Conservation (phyloP, 1,284 basidiomycete genomes). For the Ceratorhiza oryzae-sativae region DNA sequence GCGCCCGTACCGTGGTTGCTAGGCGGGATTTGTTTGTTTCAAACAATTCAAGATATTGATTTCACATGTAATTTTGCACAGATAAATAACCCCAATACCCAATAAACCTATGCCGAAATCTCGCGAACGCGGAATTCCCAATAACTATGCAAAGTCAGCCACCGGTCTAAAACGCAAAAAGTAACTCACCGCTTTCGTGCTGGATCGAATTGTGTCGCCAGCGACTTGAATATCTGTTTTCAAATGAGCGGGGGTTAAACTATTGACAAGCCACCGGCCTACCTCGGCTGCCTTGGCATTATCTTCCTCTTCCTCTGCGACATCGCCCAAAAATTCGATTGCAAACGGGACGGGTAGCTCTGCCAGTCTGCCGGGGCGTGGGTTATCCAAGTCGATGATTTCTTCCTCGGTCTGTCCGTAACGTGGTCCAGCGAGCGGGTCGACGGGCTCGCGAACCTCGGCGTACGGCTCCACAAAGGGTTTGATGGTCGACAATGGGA, state of each 20-base stretch:
- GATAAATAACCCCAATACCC: neutral
- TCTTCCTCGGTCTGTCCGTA: slow-evolving; percentile 40
- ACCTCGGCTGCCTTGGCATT: slow-evolving; percentile 57
- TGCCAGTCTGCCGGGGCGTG: slow-evolving; percentile 68
- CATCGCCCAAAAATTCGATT: slow-evolving; percentile 86
- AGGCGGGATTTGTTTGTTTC: slow-evolving; percentile 26
- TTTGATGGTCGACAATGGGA: slow-evolving; percentile 63
- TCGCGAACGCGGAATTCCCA: slow-evolving; percentile 50
- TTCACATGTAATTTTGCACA: neutral
- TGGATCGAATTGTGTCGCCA: slow-evolving; percentile 74
- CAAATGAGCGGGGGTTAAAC: slow-evolving; percentile 38
- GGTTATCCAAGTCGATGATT: slow-evolving; percentile 76
- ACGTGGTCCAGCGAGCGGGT: slow-evolving; percentile 47
- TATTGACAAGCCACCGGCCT: neutral
- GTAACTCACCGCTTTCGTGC: slow-evolving; percentile 75
- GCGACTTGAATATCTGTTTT: slow-evolving; percentile 69
- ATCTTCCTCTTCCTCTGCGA: slow-evolving; percentile 64
- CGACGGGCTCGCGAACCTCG: slow-evolving; percentile 42
- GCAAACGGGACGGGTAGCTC: slow-evolving; percentile 78
- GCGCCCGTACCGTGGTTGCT: slow-evolving; percentile 22
- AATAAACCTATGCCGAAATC: slow-evolving; percentile 5
- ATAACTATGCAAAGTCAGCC: slow-evolving; percentile 56
- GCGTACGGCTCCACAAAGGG: slow-evolving; percentile 74
- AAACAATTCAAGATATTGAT: slow-evolving; percentile 11
- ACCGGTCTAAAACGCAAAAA: slow-evolving; percentile 39